A percentile compares a stretch with the other conserved stretches of the same genome.
Evolutionary conservation across 2,329 filamentous ascomycete genomes (phyloP).

Genomic region (Ophiostoma triangulosporum): DNA sequence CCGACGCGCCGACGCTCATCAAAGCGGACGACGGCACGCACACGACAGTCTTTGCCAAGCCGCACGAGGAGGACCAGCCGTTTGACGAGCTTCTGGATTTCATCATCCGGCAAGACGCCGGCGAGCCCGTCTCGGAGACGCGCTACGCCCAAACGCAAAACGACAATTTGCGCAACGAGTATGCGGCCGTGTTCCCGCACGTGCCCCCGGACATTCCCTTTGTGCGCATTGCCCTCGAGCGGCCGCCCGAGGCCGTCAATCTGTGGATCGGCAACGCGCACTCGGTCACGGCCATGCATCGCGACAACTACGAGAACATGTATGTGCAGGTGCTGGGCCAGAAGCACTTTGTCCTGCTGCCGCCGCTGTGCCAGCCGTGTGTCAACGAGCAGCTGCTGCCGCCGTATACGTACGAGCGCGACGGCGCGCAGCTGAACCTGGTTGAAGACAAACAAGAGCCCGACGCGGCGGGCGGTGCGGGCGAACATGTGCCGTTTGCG

Average conservation of each 20-base stretch:
- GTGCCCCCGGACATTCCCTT: constrained; percentile 55
- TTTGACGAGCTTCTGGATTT: constrained; percentile 51
- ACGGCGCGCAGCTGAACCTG: constrained; percentile 16
- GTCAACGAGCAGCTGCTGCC: constrained; percentile 49
- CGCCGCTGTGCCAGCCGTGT: constrained; percentile 55
- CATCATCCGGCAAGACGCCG: constrained; percentile 42
- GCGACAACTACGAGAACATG: constrained; percentile 76
- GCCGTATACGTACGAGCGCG: constrained; percentile 45
- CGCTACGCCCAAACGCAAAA: constrained; percentile 74
- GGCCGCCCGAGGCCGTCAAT: constrained; percentile 61
- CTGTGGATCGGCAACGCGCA: constrained; percentile 67
- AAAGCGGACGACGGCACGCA: constrained; percentile 19
- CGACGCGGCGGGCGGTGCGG: constrained; percentile 8
- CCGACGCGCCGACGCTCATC: constrained; percentile 38
- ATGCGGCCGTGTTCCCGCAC: constrained; percentile 46
- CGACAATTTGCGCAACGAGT: constrained; percentile 67
- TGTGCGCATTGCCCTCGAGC: constrained; percentile 55
- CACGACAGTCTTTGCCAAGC: constrained; percentile 50
- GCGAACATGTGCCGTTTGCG: constrained; percentile 46
- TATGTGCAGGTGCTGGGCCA: constrained; percentile 62
- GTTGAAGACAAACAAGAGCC: constrained; percentile 13
- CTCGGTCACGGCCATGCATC: constrained; percentile 60
- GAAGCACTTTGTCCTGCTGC: constrained; percentile 64
- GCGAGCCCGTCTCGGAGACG: constrained; percentile 31
- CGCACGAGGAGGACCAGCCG: constrained; percentile 49